These are phyloP conservation scores for Chaetomium globosum DNA, from an alignment of 2,329 filamentous ascomycete species.

Conservation along the genomic window DNA sequence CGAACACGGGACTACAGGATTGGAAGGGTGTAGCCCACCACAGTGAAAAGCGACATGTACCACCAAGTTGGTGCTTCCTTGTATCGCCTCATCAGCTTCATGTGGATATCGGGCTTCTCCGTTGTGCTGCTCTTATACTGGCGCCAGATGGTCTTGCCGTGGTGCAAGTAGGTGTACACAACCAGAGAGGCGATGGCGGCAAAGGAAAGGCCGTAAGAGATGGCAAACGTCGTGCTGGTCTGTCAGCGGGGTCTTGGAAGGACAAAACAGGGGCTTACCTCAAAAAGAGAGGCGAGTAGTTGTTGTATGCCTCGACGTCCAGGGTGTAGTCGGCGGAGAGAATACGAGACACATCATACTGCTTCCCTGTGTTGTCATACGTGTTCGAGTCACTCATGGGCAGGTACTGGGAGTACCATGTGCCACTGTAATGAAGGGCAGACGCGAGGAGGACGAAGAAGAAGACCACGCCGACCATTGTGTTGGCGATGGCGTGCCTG, in stretches of 20 bases:
- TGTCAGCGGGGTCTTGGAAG: background rate
- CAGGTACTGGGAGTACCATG: slow-evolving; percentile 66
- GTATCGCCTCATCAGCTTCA: slow-evolving; percentile 66
- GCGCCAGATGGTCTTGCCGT: slow-evolving; percentile 66
- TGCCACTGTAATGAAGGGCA: slow-evolving; percentile 65
- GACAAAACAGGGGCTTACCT: slow-evolving; percentile 43
- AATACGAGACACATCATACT: slow-evolving; percentile 67
- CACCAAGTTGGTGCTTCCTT: slow-evolving; percentile 66
- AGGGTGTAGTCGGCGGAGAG: slow-evolving; percentile 64
- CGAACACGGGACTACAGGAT: background rate
- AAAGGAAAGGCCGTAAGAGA: slow-evolving; percentile 72
- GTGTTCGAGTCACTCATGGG: slow-evolving; percentile 71
- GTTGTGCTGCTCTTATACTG: slow-evolving; percentile 62
- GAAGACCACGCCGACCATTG: slow-evolving; percentile 65
- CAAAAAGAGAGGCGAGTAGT: slow-evolving; percentile 69
- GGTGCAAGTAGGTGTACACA: slow-evolving; percentile 68
- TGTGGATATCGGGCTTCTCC: slow-evolving; percentile 65
- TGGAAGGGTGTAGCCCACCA: slow-evolving; percentile 47
- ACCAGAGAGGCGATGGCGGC: slow-evolving; percentile 70
- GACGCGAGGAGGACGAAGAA: slow-evolving; percentile 66
- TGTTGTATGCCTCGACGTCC: slow-evolving; percentile 64
- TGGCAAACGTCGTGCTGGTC: slow-evolving; percentile 67
- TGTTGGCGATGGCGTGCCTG: slow-evolving; percentile 72
- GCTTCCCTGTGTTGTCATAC: slow-evolving; percentile 69
- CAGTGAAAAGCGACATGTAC: slow-evolving; percentile 60